A percentile compares a stretch with the other conserved stretches of the same genome.
phyloP scores from a whole-genome alignment of 352 stramenopile species.

The Globisporangium alternatum region DNA sequence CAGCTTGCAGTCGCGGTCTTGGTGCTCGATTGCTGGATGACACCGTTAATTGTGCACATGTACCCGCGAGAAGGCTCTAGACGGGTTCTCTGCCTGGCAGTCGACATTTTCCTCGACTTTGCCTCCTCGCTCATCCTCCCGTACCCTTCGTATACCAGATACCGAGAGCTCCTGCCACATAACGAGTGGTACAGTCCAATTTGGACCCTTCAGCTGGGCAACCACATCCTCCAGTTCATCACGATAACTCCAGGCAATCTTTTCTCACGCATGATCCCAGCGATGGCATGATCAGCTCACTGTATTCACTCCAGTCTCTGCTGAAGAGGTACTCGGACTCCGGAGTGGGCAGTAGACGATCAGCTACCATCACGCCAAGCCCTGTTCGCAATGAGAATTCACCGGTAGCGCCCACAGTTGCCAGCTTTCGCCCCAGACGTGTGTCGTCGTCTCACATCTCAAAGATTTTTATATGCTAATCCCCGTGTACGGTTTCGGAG shows the following conservation, averaged over 20 bases:
- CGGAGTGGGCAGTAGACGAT: neutral
- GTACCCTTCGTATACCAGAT: neutral
- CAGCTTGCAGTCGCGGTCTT: neutral
- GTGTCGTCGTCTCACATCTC: neutral
- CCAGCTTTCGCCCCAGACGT: neutral
- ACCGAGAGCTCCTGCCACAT: neutral
- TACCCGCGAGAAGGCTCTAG: slow-evolving; percentile 2
- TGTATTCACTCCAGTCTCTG: neutral
- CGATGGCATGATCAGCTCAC: neutral
- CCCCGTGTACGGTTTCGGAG: neutral
- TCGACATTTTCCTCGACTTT: neutral
- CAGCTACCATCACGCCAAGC: neutral
- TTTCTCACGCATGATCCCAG: neutral
- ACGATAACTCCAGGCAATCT: neutral
- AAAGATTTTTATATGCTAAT: neutral
- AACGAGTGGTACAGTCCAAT: neutral
- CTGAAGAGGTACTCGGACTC: neutral
- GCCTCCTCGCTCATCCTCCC: neutral
- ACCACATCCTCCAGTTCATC: neutral
- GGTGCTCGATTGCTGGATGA: neutral
- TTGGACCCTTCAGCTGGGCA: neutral
- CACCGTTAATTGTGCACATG: neutral
- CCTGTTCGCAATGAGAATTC: neutral
- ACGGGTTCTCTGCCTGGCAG: neutral
- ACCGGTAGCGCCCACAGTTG: neutral